Percentiles rank a stretch among this genome's conserved stretches.
Conservation (phyloP, 495 filamentous ascomycete genomes). For the Penicillium atrosanguineum region DNA sequence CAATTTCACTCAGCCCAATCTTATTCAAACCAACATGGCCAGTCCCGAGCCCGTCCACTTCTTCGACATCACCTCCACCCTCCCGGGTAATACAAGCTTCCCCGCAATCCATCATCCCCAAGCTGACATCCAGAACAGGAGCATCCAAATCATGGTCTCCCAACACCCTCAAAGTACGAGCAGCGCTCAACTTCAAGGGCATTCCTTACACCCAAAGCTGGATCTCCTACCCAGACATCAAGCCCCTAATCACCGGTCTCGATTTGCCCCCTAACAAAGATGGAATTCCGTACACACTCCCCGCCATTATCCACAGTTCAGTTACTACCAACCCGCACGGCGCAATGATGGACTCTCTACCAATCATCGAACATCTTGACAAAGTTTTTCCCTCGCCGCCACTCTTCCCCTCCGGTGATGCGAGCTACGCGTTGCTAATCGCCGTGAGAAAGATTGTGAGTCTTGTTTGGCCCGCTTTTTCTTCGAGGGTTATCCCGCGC, state of each 20-base stretch:
- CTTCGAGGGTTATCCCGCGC: slow-evolving; percentile 17
- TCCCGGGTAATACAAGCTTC: slow-evolving; percentile 26
- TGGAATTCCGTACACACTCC: slow-evolving; percentile 34
- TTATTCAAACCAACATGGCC: slow-evolving; percentile 22
- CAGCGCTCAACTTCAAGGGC: slow-evolving; percentile 40
- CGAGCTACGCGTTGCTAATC: slow-evolving; percentile 25
- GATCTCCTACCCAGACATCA: slow-evolving; percentile 43
- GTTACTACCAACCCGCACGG: slow-evolving; percentile 25
- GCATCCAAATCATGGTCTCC: slow-evolving; percentile 39
- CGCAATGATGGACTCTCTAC: slow-evolving; percentile 38
- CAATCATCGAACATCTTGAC: slow-evolving; percentile 39
- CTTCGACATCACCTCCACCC: slow-evolving; percentile 35
- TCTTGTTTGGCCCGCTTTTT: background rate
- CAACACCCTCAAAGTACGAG: slow-evolving; percentile 39
- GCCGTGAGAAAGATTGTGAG: slow-evolving; percentile 48
- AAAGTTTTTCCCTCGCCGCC: slow-evolving; percentile 29
- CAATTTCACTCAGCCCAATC: background rate
- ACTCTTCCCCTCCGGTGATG: slow-evolving; percentile 34
- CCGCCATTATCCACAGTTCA: slow-evolving; percentile 34
- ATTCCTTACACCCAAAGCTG: slow-evolving; percentile 42
- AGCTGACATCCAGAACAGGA: slow-evolving; percentile 22
- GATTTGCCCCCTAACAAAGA: slow-evolving; percentile 23
- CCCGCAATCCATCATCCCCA: background rate
- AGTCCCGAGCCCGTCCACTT: slow-evolving; percentile 33
- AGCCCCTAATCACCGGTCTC: slow-evolving; percentile 26